Conservation (phyloP, 1,284 basidiomycete genomes). For the Cryptococcus wingfieldii region DNA sequence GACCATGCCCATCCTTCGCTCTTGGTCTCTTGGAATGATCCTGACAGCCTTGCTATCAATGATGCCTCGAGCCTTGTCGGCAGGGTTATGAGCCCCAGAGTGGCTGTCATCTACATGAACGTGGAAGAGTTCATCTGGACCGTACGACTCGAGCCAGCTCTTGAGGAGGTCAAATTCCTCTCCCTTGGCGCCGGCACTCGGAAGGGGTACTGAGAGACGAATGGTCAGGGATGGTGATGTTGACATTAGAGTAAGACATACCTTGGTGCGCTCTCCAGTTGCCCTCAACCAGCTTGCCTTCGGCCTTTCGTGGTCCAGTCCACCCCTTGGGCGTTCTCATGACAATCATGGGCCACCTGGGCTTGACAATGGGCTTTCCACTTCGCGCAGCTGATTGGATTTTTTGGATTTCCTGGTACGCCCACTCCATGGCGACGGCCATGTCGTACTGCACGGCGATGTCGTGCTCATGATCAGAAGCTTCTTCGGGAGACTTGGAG, state of each 20-base stretch:
- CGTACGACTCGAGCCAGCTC: conserved; percentile 67
- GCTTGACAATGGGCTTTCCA: conserved; percentile 71
- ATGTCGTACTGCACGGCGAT: conserved; percentile 54
- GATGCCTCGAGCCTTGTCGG: conserved; percentile 26
- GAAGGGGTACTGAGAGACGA: conserved; percentile 63
- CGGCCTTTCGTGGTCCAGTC: conserved; percentile 62
- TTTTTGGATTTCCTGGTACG: conserved; percentile 64
- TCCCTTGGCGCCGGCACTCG: conserved; percentile 60
- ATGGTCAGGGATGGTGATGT: conserved; percentile 49
- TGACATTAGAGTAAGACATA: conserved; percentile 12
- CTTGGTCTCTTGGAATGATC: conserved; percentile 40
- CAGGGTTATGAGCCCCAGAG: conserved; percentile 21
- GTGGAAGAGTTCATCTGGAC: conserved; percentile 61
- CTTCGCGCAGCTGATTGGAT: conserved; percentile 73
- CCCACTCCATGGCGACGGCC: conserved; percentile 77
- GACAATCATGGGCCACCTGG: conserved; percentile 79
- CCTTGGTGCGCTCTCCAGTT: conserved; percentile 54
- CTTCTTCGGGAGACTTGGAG: conserved; percentile 56
- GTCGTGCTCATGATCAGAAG: conserved; percentile 42
- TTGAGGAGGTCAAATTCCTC: conserved; percentile 63
- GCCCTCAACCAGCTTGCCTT: conserved; percentile 69
- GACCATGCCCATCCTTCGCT: conserved; percentile 40
- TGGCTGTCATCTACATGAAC: conserved; percentile 46
- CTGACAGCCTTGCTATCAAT: conserved; percentile 35
- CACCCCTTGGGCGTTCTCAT: conserved; percentile 78